Percentiles rank a stretch among this genome's conserved stretches.
Evolutionary conservation across 108 stramenopile species (phyloP).

Genomic region (Pseudonitzschia multiseries): DNA sequence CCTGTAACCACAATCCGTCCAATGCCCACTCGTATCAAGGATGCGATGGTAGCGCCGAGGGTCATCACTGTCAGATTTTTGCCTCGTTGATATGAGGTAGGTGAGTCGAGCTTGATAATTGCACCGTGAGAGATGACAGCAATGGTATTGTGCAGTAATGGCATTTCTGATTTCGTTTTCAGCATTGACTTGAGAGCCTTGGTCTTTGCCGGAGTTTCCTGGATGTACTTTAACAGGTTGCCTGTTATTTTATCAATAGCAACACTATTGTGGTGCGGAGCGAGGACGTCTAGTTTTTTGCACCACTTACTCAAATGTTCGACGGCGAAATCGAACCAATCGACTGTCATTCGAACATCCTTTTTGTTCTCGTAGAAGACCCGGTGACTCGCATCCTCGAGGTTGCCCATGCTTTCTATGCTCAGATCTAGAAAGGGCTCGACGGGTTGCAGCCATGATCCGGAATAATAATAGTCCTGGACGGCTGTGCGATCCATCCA

Average conservation of each 20-base stretch:
- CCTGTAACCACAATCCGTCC: conserved; percentile 45
- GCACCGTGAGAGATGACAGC: conserved; percentile 19
- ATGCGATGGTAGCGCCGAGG: conserved; percentile 44
- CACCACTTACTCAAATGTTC: conserved; percentile 60
- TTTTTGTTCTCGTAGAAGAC: background rate
- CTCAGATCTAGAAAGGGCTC: background rate
- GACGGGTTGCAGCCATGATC: background rate
- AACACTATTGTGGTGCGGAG: background rate
- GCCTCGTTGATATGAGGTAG: background rate
- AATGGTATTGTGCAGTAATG: conserved; percentile 20
- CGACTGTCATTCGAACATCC: conserved; percentile 38
- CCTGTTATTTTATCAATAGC: conserved; percentile 7
- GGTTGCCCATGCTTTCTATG: background rate
- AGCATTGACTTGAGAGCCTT: background rate
- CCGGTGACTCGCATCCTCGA: conserved; percentile 8
- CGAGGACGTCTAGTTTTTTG: conserved; percentile 13
- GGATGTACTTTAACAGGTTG: conserved; percentile 19
- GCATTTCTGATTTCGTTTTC: no score
- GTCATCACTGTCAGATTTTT: conserved; percentile 13
- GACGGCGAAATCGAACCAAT: conserved; percentile 58
- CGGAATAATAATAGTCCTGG: background rate
- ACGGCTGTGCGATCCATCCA: background rate
- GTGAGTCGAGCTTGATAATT: background rate
- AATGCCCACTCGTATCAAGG: conserved; percentile 29
- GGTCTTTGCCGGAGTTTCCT: conserved; percentile 1